phyloP scores from a whole-genome alignment of 495 filamentous ascomycete species.

The Geopyxis carbonaria region DNA sequence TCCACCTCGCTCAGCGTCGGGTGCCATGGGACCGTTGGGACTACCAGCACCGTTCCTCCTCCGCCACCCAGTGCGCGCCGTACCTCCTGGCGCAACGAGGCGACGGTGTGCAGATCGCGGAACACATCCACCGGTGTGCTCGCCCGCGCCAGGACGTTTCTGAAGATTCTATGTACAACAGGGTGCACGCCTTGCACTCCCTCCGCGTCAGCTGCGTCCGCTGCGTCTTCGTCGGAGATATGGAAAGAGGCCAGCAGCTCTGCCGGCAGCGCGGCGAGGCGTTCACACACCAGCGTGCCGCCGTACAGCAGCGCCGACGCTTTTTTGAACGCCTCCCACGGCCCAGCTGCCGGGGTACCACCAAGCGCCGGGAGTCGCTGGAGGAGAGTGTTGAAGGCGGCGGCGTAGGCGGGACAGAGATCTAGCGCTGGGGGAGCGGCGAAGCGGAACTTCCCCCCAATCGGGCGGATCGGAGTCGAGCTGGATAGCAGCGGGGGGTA shows the following conservation, averaged over 20 bases:
- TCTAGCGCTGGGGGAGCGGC: constrained; percentile 34
- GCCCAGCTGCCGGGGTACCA: constrained; percentile 27
- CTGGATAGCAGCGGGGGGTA: constrained; percentile 13
- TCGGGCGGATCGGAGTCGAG: constrained; percentile 33
- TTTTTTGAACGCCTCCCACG: constrained; percentile 39
- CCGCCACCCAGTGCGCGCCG: too few species aligned
- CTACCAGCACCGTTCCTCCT: too few species aligned
- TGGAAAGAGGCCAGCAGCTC: constrained; percentile 29
- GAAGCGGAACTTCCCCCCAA: constrained; percentile 38
- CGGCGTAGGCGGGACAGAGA: too few species aligned
- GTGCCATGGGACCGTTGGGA: constrained; percentile 44
- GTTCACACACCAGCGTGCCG: constrained; percentile 38
- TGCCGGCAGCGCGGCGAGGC: constrained; percentile 34
- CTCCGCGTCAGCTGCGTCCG: too few species aligned
- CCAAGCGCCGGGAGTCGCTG: constrained; percentile 31
- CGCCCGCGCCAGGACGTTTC: constrained; percentile 29
- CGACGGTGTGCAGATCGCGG: constrained; percentile 28
- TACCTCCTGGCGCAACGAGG: constrained; percentile 13
- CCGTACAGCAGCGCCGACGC: constrained; percentile 43
- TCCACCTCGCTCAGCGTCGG: constrained; percentile 40
- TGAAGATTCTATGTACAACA: constrained; percentile 37
- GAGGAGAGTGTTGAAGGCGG: constrained; percentile 33
- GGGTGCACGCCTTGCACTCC: constrained; percentile 34
- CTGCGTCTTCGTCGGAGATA: too few species aligned
- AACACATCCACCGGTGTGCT: constrained; percentile 39